Evolutionary conservation across 169 alveolate genomes (phyloP), one percentile per base, ranked within the genome.

Genomic region (Plasmodium chabaudi): DNA sequence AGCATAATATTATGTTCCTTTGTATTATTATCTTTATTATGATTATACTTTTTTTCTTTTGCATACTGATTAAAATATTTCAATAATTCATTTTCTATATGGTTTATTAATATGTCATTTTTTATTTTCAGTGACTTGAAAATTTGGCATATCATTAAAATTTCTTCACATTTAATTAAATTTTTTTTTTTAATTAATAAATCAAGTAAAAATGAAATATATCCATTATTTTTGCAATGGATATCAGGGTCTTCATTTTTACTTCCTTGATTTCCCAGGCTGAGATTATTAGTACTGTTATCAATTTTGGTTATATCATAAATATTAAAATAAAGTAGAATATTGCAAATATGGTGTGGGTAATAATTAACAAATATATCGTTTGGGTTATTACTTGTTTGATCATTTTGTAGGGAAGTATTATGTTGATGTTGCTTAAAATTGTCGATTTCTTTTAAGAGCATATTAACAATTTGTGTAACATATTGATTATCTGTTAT

Each of bases 261-360:
- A 21, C 2, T 55, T 7, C 23, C 19, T 0, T 55, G n/a, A 64
- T 75, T 55, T 47, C 39, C 49, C 13, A 53, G 34, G n/a, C 25
- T 67, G 34, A 47, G 13, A 12, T 65, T 63, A 42, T 47, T 25
- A 2, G 42, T 68, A n/a, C 34, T 12, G 10, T 21, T 67, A 25
- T 23, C 42, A 21, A 59, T 68, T 23, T 69, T 69, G 61, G 68
- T 60, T 49, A 69, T 69, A 13, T 70, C 64, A 23, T 69, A 64
- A 86, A 86, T 70, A 47, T 73, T 68, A 46, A 86, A 71, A 63
- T 57, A 86, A 4, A 86, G 70, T n/a, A 86, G 46, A 69, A 86
- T 86, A 27, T 86, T 86, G 56, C 91, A 86, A 23, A 86, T 86
- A 65, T 86, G 91, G 19, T 55, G 59, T 1, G 91, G 91, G 19